These are phyloP conservation scores for Sugiyamaella xylanicola DNA, from an alignment of 1,139 yeast genomes.

Conservation along the genomic window DNA sequence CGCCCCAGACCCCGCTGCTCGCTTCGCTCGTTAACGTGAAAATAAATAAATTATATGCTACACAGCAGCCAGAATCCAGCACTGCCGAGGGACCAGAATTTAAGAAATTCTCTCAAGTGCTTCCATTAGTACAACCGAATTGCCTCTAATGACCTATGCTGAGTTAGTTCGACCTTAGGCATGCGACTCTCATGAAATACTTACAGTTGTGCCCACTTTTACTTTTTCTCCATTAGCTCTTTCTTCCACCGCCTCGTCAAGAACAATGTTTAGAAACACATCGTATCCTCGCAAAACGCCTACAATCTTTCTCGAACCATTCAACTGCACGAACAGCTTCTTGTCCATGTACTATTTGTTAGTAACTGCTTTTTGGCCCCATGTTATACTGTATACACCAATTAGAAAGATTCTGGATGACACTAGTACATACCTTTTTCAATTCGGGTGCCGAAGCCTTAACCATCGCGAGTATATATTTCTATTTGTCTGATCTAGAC, in stretches of 20 bases:
- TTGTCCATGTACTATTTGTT: constrained; percentile 67
- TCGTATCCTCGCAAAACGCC: constrained; percentile 83
- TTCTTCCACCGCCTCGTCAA: constrained; percentile 74
- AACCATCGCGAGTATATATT: constrained; percentile 30
- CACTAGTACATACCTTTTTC: constrained; percentile 46
- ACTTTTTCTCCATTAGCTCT: constrained; percentile 52
- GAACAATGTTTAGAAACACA: constrained; percentile 70
- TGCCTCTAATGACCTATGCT: constrained; percentile 45
- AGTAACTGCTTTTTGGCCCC: not conserved
- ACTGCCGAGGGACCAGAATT: too few relatives aligned
- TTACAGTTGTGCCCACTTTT: constrained; percentile 57
- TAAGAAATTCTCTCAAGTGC: constrained; percentile 37
- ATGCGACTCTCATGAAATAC: constrained; percentile 29
- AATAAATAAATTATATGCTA: constrained; percentile 4
- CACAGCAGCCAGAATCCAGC: not conserved
- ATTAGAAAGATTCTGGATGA: not conserved
- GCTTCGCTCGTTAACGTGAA: not conserved
- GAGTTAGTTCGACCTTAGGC: constrained; percentile 7
- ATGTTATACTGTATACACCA: not conserved
- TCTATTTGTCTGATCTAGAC: not conserved
- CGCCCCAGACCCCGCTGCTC: not conserved
- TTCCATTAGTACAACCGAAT: constrained; percentile 48
- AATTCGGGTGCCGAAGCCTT: constrained; percentile 63
- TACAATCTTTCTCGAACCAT: constrained; percentile 69
- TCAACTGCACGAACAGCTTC: constrained; percentile 66